These are phyloP conservation scores for Colletotrichum coccodes DNA, from an alignment of 2,329 filamentous ascomycete genomes.

Conservation along the genomic window DNA sequence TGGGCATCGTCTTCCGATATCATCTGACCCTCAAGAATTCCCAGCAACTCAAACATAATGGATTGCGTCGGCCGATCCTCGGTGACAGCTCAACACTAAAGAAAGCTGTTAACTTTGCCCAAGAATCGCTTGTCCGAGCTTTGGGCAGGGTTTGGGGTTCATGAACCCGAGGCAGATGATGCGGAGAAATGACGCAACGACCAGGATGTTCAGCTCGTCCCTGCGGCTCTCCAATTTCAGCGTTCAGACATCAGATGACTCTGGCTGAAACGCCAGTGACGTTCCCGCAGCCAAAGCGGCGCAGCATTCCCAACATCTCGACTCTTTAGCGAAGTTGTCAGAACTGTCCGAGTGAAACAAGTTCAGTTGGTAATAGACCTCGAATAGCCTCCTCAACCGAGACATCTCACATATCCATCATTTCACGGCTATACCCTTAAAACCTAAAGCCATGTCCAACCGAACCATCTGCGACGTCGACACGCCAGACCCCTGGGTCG, in stretches of 20 bases:
- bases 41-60: too few species aligned
- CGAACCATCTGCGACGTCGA: conserved; percentile 39
- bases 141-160: background rate
- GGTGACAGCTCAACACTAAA: too few species aligned
- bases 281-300: conserved; percentile 10
- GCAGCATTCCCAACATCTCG: background rate
- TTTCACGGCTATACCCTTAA: too few species aligned
- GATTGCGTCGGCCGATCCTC: too few species aligned
- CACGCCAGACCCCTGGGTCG: conserved; percentile 44
- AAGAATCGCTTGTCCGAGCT: background rate
- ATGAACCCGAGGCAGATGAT: conserved; percentile 1
- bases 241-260: conserved; percentile 24
- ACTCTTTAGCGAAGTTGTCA: background rate
- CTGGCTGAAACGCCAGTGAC: conserved; percentile 24
- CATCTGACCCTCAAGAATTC: too few species aligned
- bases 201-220: background rate
- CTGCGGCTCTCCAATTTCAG: conserved; percentile 2
- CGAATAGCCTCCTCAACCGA: background rate
- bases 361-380: background rate
- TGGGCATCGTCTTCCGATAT: too few species aligned
- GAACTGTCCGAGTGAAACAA: background rate
- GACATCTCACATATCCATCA: background rate
- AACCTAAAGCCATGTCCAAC: conserved; percentile 40
- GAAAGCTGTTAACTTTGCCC: too few species aligned
- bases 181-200: conserved; percentile 25